Evolutionary conservation across 129 eudicot species (phyloP), one percentile per base, ranked within the genome.

Genomic region (Flaveria trinervia): DNA sequence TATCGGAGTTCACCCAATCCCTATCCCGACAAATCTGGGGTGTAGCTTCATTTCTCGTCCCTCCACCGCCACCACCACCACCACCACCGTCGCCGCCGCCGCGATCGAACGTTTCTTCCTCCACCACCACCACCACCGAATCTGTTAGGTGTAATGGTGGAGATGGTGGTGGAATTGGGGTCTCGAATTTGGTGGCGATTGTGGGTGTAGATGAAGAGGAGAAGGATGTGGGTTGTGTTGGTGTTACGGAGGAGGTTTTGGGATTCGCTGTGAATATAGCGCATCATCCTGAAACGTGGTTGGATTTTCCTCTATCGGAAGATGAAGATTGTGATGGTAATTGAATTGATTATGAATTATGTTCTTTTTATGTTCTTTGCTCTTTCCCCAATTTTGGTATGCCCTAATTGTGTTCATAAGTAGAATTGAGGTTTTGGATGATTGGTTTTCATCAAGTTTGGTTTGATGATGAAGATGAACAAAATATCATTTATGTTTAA

Each of bases 221-320:
- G 50, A 51, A 73, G 2, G 77, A 68, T 44, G 48, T 13, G 57
- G 85, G 82, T 3, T 36, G 41, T 36, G 81, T 83, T n/a, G 98
- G 98, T 11, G 79, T 92, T 12, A 90, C 92, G 12, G 96, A 86
- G 56, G 98, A 92, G 78, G 93, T 81, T 0, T 83, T 92, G 92
- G 84, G 83, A 26, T 92, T 92, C 36, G 96, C 92, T 7, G 81
- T 51, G 80, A 88, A 92, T 74, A 85, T 90, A 18, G 92, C 94
- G 33, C 92, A 88, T 86, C 98, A 92, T 86, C 96, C 98, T 0
- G 98, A 92, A 81, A 92, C 98, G 0, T 92, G 98, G 98, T 62
- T 92, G 83, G 94, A 92, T 83, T 92, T 92, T 81, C 96, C 96
- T 11, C 56, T 92, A 57, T 81, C 87, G 1, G 98, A 90, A 65